Base-by-base conservation (phyloP, 306 rosid species). In the Cicer arietinum region DNA sequence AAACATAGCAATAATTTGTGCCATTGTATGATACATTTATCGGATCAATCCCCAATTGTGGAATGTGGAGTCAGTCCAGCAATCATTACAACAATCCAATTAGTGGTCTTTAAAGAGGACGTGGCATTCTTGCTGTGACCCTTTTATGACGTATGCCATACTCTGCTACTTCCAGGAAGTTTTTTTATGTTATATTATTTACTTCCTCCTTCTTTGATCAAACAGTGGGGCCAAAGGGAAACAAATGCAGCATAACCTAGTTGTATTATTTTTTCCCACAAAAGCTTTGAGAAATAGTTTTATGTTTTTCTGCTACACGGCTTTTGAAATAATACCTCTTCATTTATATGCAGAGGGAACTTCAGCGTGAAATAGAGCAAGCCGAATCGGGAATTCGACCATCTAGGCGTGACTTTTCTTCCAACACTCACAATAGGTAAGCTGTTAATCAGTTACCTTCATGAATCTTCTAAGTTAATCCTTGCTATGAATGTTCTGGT, bases 311-410 rank as follows among this genome's bases (percentile, higher is more conserved):
- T 53, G 13, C 63, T 66, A 63, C 40, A 46, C 18, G 30, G 56
- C 58, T 22, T 79, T 77, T 51, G 18, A 71, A 44, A 17, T 59
- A 53, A 10, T 37, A 62, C 43, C 39, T 64, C 50, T 85, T 42
- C 51, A 20, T 86, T 61, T 78, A 48, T 68, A 74, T 74, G 75
- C 81, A 93, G 98, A 89, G 96, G 81, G 98, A 93, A 74, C 93
- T 91, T 78, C 96, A 91, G 89, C 91, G 93, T 66, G 98, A 93
- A 73, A 73, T 89, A 80, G 98, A 93, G 86, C 97, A 88, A 87
- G 97, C 89, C 17, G 98, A 93, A 85, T 87, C 96, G 61, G 97
- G 98, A 79, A 63, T 88, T 60, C 84, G 96, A 35, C 85, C 89
- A 42, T 85, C 97, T 50, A 86, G 96, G 71, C 98, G 98, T 2